phyloP scores from a whole-genome alignment of 257 asterid species.

The Penstemon eatonii region DNA sequence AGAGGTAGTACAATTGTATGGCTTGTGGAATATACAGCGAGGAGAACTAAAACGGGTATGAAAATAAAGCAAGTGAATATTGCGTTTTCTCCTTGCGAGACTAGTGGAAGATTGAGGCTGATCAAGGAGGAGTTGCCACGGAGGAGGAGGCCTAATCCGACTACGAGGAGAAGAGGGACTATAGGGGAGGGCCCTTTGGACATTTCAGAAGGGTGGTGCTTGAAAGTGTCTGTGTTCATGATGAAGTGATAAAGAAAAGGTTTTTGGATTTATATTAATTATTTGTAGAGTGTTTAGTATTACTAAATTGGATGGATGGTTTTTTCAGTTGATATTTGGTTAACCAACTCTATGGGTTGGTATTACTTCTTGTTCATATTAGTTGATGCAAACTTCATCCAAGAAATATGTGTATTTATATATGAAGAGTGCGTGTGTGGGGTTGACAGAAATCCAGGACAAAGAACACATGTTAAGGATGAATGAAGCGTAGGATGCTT shows the following conservation, averaged over 20 bases:
- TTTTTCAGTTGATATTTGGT: slow-evolving; percentile 44
- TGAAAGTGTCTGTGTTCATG: slow-evolving; percentile 28
- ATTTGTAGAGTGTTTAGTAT: not conserved
- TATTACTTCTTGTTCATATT: slow-evolving; percentile 39
- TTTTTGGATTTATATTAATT: not conserved
- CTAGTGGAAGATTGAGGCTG: slow-evolving; percentile 42
- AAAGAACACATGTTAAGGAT: slow-evolving; percentile 21
- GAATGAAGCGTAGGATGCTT: slow-evolving; percentile 33
- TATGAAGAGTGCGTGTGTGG: not conserved
- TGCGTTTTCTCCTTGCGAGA: slow-evolving; percentile 45
- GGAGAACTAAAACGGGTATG: slow-evolving; percentile 44
- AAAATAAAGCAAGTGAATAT: slow-evolving; percentile 45
- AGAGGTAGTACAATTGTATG: slow-evolving; percentile 52
- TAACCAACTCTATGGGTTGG: slow-evolving; percentile 48
- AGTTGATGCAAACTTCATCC: slow-evolving; percentile 24
- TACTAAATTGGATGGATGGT: slow-evolving; percentile 10
- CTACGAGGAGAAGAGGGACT: slow-evolving; percentile 53
- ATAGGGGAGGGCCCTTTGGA: slow-evolving; percentile 66
- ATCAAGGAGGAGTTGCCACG: slow-evolving; percentile 42
- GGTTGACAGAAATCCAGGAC: slow-evolving; percentile 9
- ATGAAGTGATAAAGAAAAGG: slow-evolving; percentile 3
- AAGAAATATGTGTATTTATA: slow-evolving; percentile 18
- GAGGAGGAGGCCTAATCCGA: slow-evolving; percentile 58
- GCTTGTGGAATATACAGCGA: slow-evolving; percentile 40
- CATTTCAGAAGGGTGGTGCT: slow-evolving; percentile 26